phyloP scores from a whole-genome alignment of 352 stramenopile genomes.

The Pythium sp. region DNA sequence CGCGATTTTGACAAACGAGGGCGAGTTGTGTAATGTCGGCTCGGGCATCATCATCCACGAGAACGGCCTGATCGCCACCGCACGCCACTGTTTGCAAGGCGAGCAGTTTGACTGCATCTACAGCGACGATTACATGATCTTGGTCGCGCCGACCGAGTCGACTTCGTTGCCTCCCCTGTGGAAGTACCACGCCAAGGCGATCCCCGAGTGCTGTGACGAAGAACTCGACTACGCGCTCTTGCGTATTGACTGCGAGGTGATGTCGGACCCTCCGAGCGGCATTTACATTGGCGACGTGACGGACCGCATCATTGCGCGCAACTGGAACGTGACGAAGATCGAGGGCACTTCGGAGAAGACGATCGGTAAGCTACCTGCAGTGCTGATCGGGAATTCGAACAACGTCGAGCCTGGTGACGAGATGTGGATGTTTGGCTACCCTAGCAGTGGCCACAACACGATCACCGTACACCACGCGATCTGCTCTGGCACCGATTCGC shows the following conservation, averaged over 20 bases:
- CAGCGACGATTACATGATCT: slow-evolving; percentile 86
- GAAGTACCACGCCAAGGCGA: slow-evolving; percentile 82
- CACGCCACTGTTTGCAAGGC: slow-evolving; percentile 74
- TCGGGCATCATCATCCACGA: slow-evolving; percentile 88
- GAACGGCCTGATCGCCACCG: slow-evolving; percentile 71
- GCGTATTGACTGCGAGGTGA: slow-evolving; percentile 81
- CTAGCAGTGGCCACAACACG: slow-evolving; percentile 86
- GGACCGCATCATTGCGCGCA: slow-evolving; percentile 80
- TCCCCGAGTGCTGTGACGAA: slow-evolving; percentile 82
- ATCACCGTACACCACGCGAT: slow-evolving; percentile 90
- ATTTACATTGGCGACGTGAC: slow-evolving; percentile 88
- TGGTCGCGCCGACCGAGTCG: slow-evolving; percentile 79
- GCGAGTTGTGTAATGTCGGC: slow-evolving; percentile 82
- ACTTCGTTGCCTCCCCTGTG: slow-evolving; percentile 74
- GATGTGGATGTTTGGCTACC: slow-evolving; percentile 91
- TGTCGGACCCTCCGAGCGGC: slow-evolving; percentile 82
- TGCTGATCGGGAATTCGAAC: slow-evolving; percentile 86
- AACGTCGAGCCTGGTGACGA: slow-evolving; percentile 86
- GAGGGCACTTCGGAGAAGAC: slow-evolving; percentile 67
- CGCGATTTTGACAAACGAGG: slow-evolving; percentile 81
- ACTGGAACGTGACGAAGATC: slow-evolving; percentile 81
- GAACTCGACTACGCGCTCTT: slow-evolving; percentile 82
- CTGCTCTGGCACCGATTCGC: slow-evolving; percentile 84
- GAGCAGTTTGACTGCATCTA: slow-evolving; percentile 88
- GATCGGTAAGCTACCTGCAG: slow-evolving; percentile 71